Conservation (phyloP, 768 basidiomycete genomes). For the Collybiopsis luxurians region DNA sequence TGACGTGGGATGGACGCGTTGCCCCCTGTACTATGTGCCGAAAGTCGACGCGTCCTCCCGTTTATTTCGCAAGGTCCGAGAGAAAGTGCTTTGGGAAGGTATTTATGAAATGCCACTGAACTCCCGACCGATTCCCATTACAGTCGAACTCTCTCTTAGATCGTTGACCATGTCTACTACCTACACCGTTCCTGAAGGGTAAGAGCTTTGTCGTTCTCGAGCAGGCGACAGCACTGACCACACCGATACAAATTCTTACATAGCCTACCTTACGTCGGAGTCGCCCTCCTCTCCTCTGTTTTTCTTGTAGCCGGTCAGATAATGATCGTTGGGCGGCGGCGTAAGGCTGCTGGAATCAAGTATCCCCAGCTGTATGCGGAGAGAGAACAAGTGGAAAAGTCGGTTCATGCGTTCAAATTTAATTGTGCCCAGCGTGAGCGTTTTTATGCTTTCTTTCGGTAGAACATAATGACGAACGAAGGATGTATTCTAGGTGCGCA, state of each 20-base stretch:
- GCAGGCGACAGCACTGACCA: no score
- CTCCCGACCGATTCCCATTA: no score
- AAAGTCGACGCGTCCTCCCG: not conserved
- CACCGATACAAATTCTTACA: not conserved
- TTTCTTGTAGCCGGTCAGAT: slow-evolving; percentile 1
- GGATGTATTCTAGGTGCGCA: slow-evolving; percentile 47
- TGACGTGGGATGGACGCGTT: not conserved
- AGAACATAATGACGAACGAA: no score
- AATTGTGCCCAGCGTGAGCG: slow-evolving; percentile 48
- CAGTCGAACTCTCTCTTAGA: no score
- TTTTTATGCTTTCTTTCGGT: not conserved
- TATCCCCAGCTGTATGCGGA: slow-evolving; percentile 56
- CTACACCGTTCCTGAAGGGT: not conserved
- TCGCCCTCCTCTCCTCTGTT: not conserved
- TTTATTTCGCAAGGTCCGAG: not conserved
- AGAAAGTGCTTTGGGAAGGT: no score
- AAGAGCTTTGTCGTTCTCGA: not conserved
- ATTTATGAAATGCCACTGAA: no score
- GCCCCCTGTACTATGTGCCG: not conserved
- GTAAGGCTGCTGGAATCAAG: slow-evolving; percentile 34
- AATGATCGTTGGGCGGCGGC: slow-evolving; percentile 9
- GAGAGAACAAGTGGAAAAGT: slow-evolving; percentile 36
- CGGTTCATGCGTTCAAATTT: slow-evolving; percentile 35
- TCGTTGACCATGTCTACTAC: no score
- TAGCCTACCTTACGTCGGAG: slow-evolving; percentile 3